Conservation (phyloP, 768 basidiomycete species). For the Naganishia vishniacii region DNA sequence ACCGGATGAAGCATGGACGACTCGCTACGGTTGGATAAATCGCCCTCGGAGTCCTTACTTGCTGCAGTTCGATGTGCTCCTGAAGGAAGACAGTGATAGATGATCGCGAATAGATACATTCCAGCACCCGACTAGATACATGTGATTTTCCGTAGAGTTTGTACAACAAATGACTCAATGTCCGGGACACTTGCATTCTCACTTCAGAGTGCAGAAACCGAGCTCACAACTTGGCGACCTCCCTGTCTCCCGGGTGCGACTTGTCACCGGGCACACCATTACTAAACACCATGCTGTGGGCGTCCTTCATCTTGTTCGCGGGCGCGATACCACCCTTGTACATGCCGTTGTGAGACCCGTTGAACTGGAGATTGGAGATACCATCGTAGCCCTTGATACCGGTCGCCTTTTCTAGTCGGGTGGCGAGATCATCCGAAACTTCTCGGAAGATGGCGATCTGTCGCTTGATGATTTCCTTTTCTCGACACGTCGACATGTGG, state of each 20-base stretch:
- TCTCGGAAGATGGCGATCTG: constrained; percentile 62
- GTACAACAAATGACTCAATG: too few species aligned
- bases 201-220: too few species aligned
- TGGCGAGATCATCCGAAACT: constrained; percentile 67
- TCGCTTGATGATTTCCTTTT: constrained; percentile 42
- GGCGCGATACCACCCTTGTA: constrained; percentile 32
- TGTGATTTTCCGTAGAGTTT: too few species aligned
- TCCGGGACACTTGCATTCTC: too few species aligned
- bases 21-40: too few species aligned
- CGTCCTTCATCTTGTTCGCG: constrained; percentile 37
- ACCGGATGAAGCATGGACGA: too few species aligned
- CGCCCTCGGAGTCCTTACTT: too few species aligned
- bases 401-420: constrained; percentile 72
- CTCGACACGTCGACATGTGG: constrained; percentile 45
- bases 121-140: too few species aligned
- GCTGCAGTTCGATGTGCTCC: too few species aligned
- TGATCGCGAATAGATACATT: too few species aligned
- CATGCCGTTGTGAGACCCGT: constrained; percentile 42
- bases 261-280: constrained; percentile 31
- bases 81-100: too few species aligned
- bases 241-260: neutral
- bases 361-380: constrained; percentile 35
- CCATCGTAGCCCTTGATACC: constrained; percentile 50
- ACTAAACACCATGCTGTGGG: constrained; percentile 27
- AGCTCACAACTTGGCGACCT: constrained; percentile 7